Base-by-base conservation (phyloP, 345 rosid species). In the Euphorbia lathyris region DNA sequence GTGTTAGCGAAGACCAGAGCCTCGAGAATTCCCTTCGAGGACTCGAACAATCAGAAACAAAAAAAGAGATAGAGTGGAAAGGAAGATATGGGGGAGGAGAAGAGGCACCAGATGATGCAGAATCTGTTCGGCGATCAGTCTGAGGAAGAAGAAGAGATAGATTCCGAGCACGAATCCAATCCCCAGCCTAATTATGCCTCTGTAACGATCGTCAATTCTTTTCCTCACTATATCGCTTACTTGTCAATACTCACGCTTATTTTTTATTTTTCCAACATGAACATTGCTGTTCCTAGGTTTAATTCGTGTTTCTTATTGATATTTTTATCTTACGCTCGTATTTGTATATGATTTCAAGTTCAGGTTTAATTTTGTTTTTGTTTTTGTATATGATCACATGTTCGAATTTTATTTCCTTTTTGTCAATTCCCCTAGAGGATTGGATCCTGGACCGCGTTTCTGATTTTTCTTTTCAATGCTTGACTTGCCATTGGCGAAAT, bases 61-160 rank as follows among this genome's bases (percentile, higher is more conserved):
- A 5, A 10, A 14, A 45, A 12, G 19, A 45, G 19, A 16, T 45
- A 45, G 51, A 12, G 19, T 7, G 45, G 45, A 40, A 12, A n/a
- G 3, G 36, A 36, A 23, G 47, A 40, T 43, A 70, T 89, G 96
- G 93, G 90, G 22, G 92, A 86, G 69, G 97, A 85, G 82, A 92
- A 88, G 84, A 83, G 99, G 84, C 89, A 82, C 63, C 83, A 84
- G 91, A 92, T 95, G 97, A 95, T 92, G 99, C 97, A 90, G 80
- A 87, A 92, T 65, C 84, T 92, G 29, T 95, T 95, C 86, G 99
- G 99, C 38, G 97, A 95, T 73, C 90, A 90, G 68, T 95, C 99
- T 38, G 99, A 91, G 79, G 98, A 84, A 77, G 97, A 87, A 50
- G 90, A 88, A 68, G 97, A 91, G 82, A 73, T 92, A 73, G 97